A percentile compares a stretch with the other conserved stretches of the same genome.
These are phyloP conservation scores for Coemansia guatemalensis DNA, from an alignment of 192 early-diverging fungal species.

Conservation along the genomic window DNA sequence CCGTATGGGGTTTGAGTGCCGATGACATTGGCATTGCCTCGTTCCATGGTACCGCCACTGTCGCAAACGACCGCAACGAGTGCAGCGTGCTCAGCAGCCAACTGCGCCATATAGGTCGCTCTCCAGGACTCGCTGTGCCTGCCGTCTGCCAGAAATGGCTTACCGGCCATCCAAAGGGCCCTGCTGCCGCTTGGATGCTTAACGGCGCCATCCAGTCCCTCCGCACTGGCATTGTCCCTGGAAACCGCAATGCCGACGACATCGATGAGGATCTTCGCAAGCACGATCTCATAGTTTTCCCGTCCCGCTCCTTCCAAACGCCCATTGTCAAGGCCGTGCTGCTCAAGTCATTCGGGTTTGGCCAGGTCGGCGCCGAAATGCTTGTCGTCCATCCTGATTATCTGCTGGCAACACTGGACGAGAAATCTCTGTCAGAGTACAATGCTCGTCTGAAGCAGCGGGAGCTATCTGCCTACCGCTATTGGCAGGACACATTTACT, in stretches of 20 bases:
- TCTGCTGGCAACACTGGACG: slow-evolving; percentile 49
- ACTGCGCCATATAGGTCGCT: slow-evolving; percentile 81
- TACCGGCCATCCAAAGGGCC: slow-evolving; percentile 94
- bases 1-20: slow-evolving; percentile 82
- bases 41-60: slow-evolving; percentile 94
- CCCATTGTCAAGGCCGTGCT: slow-evolving; percentile 63
- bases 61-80: slow-evolving; percentile 96
- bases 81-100: slow-evolving; percentile 82
- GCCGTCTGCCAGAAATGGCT: slow-evolving; percentile 90
- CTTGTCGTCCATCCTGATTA: slow-evolving; percentile 73
- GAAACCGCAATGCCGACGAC: slow-evolving; percentile 78
- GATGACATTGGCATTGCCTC: slow-evolving; percentile 94
- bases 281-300: slow-evolving; percentile 82
- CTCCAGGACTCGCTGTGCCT: slow-evolving; percentile 75
- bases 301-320: slow-evolving; percentile 61
- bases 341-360: slow-evolving; percentile 74
- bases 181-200: slow-evolving; percentile 96
- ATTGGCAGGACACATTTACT: slow-evolving; percentile 38
- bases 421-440: slow-evolving; percentile 19
- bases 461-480: slow-evolving; percentile 21
- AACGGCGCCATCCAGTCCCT: slow-evolving; percentile 88
- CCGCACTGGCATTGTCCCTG: slow-evolving; percentile 83
- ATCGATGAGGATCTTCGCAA: slow-evolving; percentile 59
- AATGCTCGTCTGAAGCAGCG: not conserved
- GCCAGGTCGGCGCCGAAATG: slow-evolving; percentile 70